A percentile compares a stretch with the other conserved stretches of the same genome.
Conservation (phyloP, 2,329 filamentous ascomycete species). For the Magnaporthales sp. region DNA sequence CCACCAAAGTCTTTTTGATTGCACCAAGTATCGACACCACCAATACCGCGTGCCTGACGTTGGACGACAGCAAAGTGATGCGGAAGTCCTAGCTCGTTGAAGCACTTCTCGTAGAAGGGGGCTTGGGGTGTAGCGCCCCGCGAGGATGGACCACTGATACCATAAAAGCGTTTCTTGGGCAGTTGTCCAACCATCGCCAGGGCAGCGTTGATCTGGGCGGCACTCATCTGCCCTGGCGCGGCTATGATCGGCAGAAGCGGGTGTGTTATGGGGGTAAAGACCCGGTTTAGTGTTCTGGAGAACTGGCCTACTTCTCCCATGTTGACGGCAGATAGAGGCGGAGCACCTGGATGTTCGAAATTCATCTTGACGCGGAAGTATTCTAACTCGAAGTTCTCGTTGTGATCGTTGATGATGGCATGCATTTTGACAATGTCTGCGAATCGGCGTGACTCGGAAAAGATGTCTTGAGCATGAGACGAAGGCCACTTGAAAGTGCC, state of each 20-base stretch:
- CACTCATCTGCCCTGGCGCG: constrained; percentile 77
- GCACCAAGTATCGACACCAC: constrained; percentile 63
- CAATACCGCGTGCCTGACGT: constrained; percentile 38
- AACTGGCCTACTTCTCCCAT: constrained; percentile 84
- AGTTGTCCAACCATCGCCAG: constrained; percentile 72
- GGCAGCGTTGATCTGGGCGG: constrained; percentile 75
- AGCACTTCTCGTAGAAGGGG: constrained; percentile 79
- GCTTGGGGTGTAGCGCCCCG: constrained; percentile 58
- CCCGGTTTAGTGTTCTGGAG: constrained; percentile 73
- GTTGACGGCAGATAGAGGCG: constrained; percentile 74
- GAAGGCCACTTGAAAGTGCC: constrained; percentile 79
- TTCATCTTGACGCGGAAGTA: constrained; percentile 76
- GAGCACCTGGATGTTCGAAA: constrained; percentile 56
- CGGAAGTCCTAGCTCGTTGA: constrained; percentile 76
- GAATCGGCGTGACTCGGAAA: constrained; percentile 62
- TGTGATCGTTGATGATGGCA: constrained; percentile 68
- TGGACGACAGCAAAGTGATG: constrained; percentile 73
- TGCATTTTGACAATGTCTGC: constrained; percentile 91
- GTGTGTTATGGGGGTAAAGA: constrained; percentile 84
- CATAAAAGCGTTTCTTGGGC: constrained; percentile 71
- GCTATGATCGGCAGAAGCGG: constrained; percentile 76
- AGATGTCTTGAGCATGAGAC: constrained; percentile 60
- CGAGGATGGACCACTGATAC: constrained; percentile 64
- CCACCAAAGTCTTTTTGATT: constrained; percentile 71
- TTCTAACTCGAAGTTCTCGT: constrained; percentile 84